Evolutionary conservation across 2,329 filamentous ascomycete species (phyloP), one percentile per base, ranked within the genome.

Genomic region (Zalaria obscura): DNA sequence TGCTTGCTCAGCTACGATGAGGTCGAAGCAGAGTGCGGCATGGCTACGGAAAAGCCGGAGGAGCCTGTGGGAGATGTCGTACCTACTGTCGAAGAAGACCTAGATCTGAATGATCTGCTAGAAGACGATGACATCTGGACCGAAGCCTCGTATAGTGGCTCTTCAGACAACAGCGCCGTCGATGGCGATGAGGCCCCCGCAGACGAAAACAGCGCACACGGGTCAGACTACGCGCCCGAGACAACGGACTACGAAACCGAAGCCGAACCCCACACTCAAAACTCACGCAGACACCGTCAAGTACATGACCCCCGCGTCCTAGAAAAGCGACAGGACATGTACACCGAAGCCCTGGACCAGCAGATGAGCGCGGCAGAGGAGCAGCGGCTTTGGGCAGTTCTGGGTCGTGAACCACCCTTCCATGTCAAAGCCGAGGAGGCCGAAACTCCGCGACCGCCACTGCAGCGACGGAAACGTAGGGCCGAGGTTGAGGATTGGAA

Each of bases 291-390:
- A 35, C 8, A 28, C 28, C 27, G 18, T 33, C 42, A 7, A 39
- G 32, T 5, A 25, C 2, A 35, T 42, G 48, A 25, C 35, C 50
- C 3, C 48, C 48, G 18, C 27, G 42, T 38, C 11, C 47, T 41
- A 25, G 41, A 44, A 10, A 42, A 45, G 36, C 46, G 43, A 9
- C 62, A 70, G 53, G 63, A 67, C 29, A 48, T 52, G 3, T 66
- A 69, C 47, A 59, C 68, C 18, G 67, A 73, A 41, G 51, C 54
- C 1, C 51, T 72, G 25, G 75, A 78, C 50, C 55, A 56, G 33
- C 50, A 64, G 47, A 55, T 56, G 7, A 68, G 64, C 44, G 55
- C 47, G 35, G 48, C 52, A 18, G 69, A 72, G 49, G 70, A 76
- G 49, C 42, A 52, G 1, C 52, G 52, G 3, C 52, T 76, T 3